Evolutionary conservation across 352 stramenopile species (phyloP).

Genomic region (Pythium folliculosum): DNA sequence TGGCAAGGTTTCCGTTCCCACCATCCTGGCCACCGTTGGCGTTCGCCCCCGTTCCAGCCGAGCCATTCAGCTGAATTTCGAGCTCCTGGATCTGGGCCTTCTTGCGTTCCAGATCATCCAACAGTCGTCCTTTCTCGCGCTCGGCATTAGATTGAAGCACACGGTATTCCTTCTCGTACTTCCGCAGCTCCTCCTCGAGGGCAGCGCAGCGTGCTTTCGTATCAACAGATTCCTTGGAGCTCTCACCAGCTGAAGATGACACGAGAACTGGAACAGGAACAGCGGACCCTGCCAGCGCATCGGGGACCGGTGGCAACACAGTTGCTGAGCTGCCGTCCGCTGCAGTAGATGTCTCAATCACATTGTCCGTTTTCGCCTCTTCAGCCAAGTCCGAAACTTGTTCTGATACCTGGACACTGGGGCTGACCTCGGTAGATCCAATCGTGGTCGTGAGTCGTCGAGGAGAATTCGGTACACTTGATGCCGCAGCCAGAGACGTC

Average conservation of each 20-base stretch:
- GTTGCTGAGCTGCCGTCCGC: conserved; percentile 9
- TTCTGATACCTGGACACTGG: neutral
- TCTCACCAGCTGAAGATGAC: conserved; percentile 36
- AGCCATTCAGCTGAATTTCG: conserved; percentile 56
- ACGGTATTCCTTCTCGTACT: conserved; percentile 76
- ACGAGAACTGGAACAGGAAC: neutral
- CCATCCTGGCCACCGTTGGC: conserved; percentile 7
- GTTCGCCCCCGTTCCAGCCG: conserved; percentile 8
- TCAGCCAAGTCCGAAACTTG: conserved; percentile 34
- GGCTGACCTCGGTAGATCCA: neutral
- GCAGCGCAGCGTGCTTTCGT: conserved; percentile 52
- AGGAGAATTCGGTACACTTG: conserved; percentile 10
- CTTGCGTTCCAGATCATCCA: conserved; percentile 74
- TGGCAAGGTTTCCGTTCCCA: conserved; percentile 1
- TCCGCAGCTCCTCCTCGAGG: conserved; percentile 60
- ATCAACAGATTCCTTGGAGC: conserved; percentile 45
- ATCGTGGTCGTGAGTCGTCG: conserved; percentile 20
- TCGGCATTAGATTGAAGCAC: conserved; percentile 53
- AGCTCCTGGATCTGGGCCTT: conserved; percentile 59
- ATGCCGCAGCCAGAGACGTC: conserved; percentile 23
- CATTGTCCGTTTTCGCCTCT: conserved; percentile 29
- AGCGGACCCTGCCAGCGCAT: conserved; percentile 9
- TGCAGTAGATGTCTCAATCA: neutral
- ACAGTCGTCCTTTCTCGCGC: conserved; percentile 59
- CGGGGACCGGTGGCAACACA: conserved; percentile 1